These are phyloP conservation scores for Populus ilicifolia DNA, from an alignment of 345 rosid genomes.

Conservation along the genomic window DNA sequence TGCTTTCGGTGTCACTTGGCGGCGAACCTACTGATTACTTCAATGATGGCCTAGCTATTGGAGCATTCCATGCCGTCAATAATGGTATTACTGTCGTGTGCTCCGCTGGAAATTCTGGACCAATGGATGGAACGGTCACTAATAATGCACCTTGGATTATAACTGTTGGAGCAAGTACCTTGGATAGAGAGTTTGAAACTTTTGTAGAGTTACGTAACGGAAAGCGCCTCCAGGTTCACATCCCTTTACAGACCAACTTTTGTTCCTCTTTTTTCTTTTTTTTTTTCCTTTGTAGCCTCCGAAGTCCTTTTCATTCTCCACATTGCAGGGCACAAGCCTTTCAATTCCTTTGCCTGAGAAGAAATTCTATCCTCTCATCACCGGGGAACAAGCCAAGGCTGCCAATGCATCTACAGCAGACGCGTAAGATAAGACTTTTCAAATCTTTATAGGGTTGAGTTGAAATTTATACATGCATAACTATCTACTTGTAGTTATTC, in stretches of 20 bases:
- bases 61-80: slow-evolving; percentile 71
- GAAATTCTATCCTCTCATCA: slow-evolving; percentile 38
- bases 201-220: slow-evolving; percentile 42
- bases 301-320: not conserved
- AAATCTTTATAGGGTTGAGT: too few relatives aligned
- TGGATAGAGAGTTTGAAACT: slow-evolving; percentile 44
- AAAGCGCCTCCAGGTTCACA: slow-evolving; percentile 20
- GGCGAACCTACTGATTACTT: slow-evolving; percentile 38
- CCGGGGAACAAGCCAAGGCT: slow-evolving; percentile 29
- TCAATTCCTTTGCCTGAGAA: slow-evolving; percentile 28
- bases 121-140: slow-evolving; percentile 30
- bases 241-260: not conserved
- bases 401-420: slow-evolving; percentile 20
- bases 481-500: too few relatives aligned
- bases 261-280: not conserved
- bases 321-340: slow-evolving; percentile 40
- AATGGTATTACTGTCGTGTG: slow-evolving; percentile 55
- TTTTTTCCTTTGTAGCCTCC: not conserved
- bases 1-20: slow-evolving; percentile 70
- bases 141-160: slow-evolving; percentile 58
- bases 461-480: too few relatives aligned
- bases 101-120: slow-evolving; percentile 58
- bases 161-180: slow-evolving; percentile 59
- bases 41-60: slow-evolving; percentile 63
- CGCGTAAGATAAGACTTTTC: slow-evolving; percentile 36